Base-by-base conservation (phyloP, 352 stramenopile genomes). In the Phytophthora brassicae region DNA sequence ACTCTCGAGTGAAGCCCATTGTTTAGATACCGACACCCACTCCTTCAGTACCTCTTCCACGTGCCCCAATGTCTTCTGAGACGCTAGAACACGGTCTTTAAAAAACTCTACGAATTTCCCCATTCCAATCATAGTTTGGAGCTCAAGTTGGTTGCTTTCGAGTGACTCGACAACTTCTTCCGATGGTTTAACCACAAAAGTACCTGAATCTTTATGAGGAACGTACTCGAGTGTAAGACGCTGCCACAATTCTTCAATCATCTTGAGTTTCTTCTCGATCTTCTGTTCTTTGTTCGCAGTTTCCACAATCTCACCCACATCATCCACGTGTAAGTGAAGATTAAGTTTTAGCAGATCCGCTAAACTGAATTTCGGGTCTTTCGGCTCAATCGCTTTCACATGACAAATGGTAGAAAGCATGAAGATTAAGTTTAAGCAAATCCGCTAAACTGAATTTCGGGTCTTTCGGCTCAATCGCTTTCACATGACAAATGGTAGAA, bases 101-200 rank as follows among this genome's bases (percentile, higher is more conserved):
- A 96, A 96, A 52, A 95, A 94, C 33, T 94, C 87, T 28, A 96
- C 87, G 39, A 96, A 96, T 51, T 96, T 96, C n/a, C 87, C 87
- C 86, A 96, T 96, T 0, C 84, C 84, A 6, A 94, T 85, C 86
- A 96, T 96, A 0, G 87, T 96, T 55, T 96, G 87, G 24, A 96
- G 69, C 43, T 96, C 87, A 0, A 96, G 55, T 36, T 96, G 87
- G 36, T 96, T 92, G 62, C 80, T 94, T 47, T 96, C 87, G 0
- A 96, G 75, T 0, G 77, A 90, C 61, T 96, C 87, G 9, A 96
- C 79, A 0, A 94, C 86, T 74, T 94, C 84, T 46, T 96, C 87
- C 0, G 83, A 94, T 0, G 84, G 82, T 45, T 94, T 96, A 28
- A 94, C 84, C 3, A 94, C 74, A 48, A 88, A 96, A 9, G 85